Percentiles rank a stretch among this genome's conserved stretches.
Evolutionary conservation across 2,329 filamentous ascomycete species (phyloP).

Genomic region (Microsporum ferrugineum): DNA sequence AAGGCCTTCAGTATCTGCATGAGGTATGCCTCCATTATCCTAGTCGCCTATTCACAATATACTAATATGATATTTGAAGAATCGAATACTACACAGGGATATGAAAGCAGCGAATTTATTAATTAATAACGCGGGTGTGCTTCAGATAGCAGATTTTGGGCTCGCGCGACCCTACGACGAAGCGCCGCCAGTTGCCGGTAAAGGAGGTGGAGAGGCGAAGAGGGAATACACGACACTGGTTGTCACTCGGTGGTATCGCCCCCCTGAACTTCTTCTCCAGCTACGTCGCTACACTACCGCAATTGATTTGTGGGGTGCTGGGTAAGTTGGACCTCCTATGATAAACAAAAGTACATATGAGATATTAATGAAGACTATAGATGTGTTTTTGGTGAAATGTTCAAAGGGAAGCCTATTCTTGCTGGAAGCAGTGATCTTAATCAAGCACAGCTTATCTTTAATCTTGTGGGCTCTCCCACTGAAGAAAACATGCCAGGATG

Average conservation of each 20-base stretch:
- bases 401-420: slow-evolving; percentile 83
- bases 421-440: slow-evolving; percentile 79
- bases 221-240: slow-evolving; percentile 94
- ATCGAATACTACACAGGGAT: slow-evolving; percentile 82
- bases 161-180: slow-evolving; percentile 90
- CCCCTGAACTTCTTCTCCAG: slow-evolving; percentile 81
- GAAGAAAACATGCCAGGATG: slow-evolving; percentile 91
- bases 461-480: slow-evolving; percentile 77
- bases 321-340: slow-evolving; percentile 44
- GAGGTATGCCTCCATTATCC: slow-evolving; percentile 38
- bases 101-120: slow-evolving; percentile 98
- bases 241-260: slow-evolving; percentile 93
- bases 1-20: slow-evolving; percentile 83
- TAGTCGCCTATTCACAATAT: slow-evolving; percentile 10
- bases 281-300: slow-evolving; percentile 89
- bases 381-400: slow-evolving; percentile 98
- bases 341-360: neutral
- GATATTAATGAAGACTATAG: slow-evolving; percentile 34
- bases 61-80: slow-evolving; percentile 32
- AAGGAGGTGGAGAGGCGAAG: slow-evolving; percentile 69
- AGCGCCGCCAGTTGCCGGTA: slow-evolving; percentile 60
- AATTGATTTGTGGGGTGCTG: slow-evolving; percentile 97
- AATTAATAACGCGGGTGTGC: slow-evolving; percentile 84
- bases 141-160: slow-evolving; percentile 96
- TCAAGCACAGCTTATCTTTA: slow-evolving; percentile 88